Conservation (phyloP, 306 rosid species). For the Elaeagnus macrophylla region DNA sequence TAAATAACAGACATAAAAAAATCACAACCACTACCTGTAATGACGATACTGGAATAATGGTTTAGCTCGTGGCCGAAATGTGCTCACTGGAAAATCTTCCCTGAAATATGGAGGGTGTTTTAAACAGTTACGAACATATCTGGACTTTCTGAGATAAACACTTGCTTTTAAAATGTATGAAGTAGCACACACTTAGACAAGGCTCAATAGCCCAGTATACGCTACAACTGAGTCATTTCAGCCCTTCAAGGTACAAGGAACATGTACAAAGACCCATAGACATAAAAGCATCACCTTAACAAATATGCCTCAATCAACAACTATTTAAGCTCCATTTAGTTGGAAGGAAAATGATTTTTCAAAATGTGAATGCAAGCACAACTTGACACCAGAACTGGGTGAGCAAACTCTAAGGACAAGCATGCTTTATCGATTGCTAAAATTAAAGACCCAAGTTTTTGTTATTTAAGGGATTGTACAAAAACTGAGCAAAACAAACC, state of each 20-base stretch:
- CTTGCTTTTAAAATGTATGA: too few relatives aligned
- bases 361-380: background rate
- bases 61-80: conserved; percentile 89
- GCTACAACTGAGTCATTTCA: background rate
- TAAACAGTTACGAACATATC: background rate
- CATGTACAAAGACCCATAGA: background rate
- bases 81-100: conserved; percentile 76
- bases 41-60: conserved; percentile 94
- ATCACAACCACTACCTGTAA: conserved; percentile 58
- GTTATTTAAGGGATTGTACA: too few relatives aligned
- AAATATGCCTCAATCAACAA: background rate
- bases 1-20: background rate
- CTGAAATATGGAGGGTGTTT: conserved; percentile 30
- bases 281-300: background rate
- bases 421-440: too few relatives aligned
- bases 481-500: too few relatives aligned
- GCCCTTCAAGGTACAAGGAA: background rate
- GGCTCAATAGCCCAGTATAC: too few relatives aligned
- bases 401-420: too few relatives aligned
- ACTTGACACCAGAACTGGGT: too few relatives aligned
- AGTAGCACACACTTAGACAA: too few relatives aligned
- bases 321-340: background rate
- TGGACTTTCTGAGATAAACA: too few relatives aligned
- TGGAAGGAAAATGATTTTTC: background rate
- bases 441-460: too few relatives aligned